Percentiles rank a stretch among this genome's conserved stretches.
phyloP scores from a whole-genome alignment of 2,329 filamentous ascomycete genomes.

The Nannizziopsis barbatae region DNA sequence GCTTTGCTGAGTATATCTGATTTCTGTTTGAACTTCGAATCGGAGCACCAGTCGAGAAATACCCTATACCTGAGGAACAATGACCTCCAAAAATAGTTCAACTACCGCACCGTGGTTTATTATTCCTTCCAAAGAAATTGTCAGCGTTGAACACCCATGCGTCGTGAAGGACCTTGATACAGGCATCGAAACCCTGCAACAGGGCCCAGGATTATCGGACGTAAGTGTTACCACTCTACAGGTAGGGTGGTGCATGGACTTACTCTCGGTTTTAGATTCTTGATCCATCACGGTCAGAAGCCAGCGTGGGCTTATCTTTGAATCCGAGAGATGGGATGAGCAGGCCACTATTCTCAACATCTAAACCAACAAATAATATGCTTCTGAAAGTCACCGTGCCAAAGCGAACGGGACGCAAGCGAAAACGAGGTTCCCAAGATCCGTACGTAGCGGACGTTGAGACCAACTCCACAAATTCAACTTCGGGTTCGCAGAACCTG shows the following conservation, averaged over 20 bases:
- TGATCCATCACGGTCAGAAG: conserved; percentile 36
- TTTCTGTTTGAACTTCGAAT: not conserved
- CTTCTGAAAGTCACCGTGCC: conserved; percentile 79
- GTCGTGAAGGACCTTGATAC: conserved; percentile 54
- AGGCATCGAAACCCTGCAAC: conserved; percentile 52
- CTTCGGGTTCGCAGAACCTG: conserved; percentile 33
- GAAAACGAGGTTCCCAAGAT: conserved; percentile 64
- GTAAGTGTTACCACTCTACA: conserved; percentile 24
- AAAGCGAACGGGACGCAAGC: conserved; percentile 71
- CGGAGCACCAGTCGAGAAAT: not conserved
- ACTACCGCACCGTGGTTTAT: conserved; percentile 38
- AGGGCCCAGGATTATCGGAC: conserved; percentile 43
- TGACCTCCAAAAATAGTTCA: conserved; percentile 6
- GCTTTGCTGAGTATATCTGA: not conserved
- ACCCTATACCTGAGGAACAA: not conserved
- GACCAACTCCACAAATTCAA: conserved; percentile 25
- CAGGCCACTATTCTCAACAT: conserved; percentile 66
- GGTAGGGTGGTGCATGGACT: not conserved
- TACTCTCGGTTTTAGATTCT: conserved; percentile 31
- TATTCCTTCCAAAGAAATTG: conserved; percentile 44
- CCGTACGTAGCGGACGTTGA: conserved; percentile 42
- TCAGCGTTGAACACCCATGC: conserved; percentile 57
- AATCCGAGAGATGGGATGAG: conserved; percentile 69
- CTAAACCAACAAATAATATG: conserved; percentile 66
- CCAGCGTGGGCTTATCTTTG: conserved; percentile 57